These are phyloP conservation scores for Eimeria sp. DNA, from an alignment of 169 alveolate species.

Conservation along the genomic window DNA sequence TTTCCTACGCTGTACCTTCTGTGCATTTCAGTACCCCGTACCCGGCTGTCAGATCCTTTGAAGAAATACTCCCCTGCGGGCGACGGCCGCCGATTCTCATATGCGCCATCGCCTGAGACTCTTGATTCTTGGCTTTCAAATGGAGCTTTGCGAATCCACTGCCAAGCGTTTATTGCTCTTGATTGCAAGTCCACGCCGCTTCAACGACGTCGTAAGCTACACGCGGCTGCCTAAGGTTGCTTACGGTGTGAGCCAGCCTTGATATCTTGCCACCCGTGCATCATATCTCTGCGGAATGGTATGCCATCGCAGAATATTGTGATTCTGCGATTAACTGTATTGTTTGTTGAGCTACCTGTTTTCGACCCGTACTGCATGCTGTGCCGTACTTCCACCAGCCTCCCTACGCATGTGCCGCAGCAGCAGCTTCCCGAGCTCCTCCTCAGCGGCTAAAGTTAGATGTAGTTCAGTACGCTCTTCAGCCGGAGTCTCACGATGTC, in stretches of 20 bases:
- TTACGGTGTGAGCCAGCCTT: neutral
- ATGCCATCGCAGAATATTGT: neutral
- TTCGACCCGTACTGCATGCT: neutral
- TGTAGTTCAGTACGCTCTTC: conserved; percentile 67
- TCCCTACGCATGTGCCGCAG: neutral
- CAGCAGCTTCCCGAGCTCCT: conserved; percentile 3
- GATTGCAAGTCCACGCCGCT: conserved; percentile 49
- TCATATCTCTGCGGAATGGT: neutral
- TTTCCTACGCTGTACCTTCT: neutral
- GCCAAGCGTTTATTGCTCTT: conserved; percentile 67
- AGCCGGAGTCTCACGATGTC: conserved; percentile 58
- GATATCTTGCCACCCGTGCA: neutral
- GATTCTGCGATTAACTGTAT: neutral
- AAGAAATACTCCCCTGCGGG: conserved; percentile 79
- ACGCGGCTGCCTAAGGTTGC: neutral
- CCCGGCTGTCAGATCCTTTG: conserved; percentile 80
- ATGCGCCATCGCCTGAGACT: conserved; percentile 76
- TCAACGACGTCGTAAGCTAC: conserved; percentile 15
- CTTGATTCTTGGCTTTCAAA: conserved; percentile 76
- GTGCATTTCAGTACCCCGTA: conserved; percentile 74
- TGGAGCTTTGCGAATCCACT: conserved; percentile 73
- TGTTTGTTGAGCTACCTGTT: neutral
- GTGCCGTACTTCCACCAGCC: neutral
- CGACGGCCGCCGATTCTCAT: conserved; percentile 81
- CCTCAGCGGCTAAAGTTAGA: conserved; percentile 51